Base-by-base conservation (phyloP, 805 yeast species). In the Candida xyloterini region DNA sequence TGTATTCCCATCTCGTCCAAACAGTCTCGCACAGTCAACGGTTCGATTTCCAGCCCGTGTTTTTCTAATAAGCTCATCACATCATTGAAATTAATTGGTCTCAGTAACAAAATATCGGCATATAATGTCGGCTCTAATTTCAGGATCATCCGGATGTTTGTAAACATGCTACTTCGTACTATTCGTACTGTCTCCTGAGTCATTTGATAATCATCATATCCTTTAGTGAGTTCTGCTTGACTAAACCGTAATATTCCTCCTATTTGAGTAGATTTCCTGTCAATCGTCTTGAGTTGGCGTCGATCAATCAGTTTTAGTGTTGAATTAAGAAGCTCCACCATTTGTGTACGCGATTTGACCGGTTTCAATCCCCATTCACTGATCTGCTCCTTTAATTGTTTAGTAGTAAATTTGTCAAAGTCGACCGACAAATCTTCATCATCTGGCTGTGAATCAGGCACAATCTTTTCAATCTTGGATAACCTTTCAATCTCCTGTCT, bases 281-380 rank as follows among this genome's bases (percentile, higher is more conserved):
- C 33, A 16, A 43, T 39, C 11, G 42, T 30, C 27, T 39, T 16
- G 16, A 46, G 20, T 18, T 44, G 43, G 10, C 41, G 35, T 18
- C 33, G 40, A 23, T 49, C 51, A 7, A 57, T 47, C 25, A 54
- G 27, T 33, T 50, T 50, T 26, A 50, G 37, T 7, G 57, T 52
- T 7, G 56, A 50, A 3, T 43, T 38, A 15, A 67, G 50, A 1
- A 59, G 43, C 23, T 58, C 50, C 9, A 67, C 47, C 72, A 67
- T 67, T 34, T 59, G 57, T 7, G 41, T 38, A 38, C 60, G 56
- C 7, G 64, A 53, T 46, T 52, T 60, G 6, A 53, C 56, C 2
- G 68, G 68, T 40, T 67, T 68, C 37, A 70, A 46, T 1, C 67
- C 71, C 71, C 70, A 67, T 15, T 48, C 53, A 7, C 43, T 42